Evolutionary conservation across 2,329 filamentous ascomycete species (phyloP), one percentile per base, ranked within the genome.

Genomic region (Monosporascus ibericus): DNA sequence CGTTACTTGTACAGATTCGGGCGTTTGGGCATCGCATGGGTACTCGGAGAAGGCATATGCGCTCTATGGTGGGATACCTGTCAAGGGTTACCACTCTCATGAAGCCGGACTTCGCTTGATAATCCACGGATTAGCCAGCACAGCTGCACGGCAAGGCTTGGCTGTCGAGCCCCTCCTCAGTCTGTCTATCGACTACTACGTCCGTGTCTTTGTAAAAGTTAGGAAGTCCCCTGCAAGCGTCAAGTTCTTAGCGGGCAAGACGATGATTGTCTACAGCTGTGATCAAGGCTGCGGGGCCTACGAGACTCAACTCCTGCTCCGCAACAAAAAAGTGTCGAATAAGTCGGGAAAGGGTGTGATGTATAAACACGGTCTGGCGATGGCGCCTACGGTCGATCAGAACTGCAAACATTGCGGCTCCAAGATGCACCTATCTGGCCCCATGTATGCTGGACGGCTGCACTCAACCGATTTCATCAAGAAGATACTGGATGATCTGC

Each of bases 1-100:
- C 67, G 88, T 99, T 5, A 99, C 94, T 2, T 99, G 94, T 71
- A 99, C 94, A 0, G 94, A 99, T 69, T 92, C 92, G 9, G 91
- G 88, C 9, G 90, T 99, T 2, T 99, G 92, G 80, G 92, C 92
- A 1, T 96, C 92, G 0, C 88, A 90, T 60, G 90, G 92, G 52
- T 99, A 97, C 65, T 85, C 89, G 2, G 94, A 99, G 69, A 99
- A 99, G 75, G 84, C 90, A 3, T 99, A 86, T 68, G 86, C 92
- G 1, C 77, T 96, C n/a, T 99, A 99, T 65, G 94, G 94, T 3
- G 94, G 94, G 36, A 75, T 92, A 17, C 90, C 94, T 0, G 73
- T 92, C 55, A 96, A 95, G 71, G 92, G 91, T 1, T 76, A 81
- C 48, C 86, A 90, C 65, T 92, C 87, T 24, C 94, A 99, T 62